Conservation (phyloP, 139 green algal species). For the Eudorina sp. region DNA sequence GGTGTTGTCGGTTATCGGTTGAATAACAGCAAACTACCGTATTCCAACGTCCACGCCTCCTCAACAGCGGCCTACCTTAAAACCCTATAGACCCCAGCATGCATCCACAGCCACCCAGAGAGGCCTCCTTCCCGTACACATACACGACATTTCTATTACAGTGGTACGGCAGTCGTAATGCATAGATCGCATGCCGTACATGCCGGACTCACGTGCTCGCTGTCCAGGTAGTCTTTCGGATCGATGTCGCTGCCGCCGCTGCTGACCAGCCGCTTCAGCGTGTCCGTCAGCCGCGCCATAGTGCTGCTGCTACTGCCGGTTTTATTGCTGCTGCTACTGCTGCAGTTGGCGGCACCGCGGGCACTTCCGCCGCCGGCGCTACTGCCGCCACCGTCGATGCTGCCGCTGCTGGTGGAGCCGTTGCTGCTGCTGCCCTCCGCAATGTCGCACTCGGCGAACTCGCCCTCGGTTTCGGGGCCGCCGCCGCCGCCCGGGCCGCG, state of each 20-base stretch:
- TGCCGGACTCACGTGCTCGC: not conserved
- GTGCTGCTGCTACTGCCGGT: not conserved
- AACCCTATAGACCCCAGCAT: too few relatives aligned
- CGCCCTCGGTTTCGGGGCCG: not conserved
- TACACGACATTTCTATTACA: too few relatives aligned
- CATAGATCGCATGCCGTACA: too few relatives aligned
- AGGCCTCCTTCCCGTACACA: not conserved
- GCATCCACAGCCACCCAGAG: too few relatives aligned
- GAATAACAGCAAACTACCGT: too few relatives aligned
- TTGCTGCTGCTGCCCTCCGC: not conserved
- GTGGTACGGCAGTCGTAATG: too few relatives aligned
- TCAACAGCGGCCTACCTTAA: too few relatives aligned
- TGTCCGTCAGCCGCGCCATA: not conserved
- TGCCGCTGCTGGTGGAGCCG: not conserved
- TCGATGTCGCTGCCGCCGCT: slow-evolving; percentile 9
- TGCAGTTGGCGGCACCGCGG: not conserved
- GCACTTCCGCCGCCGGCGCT: not conserved
- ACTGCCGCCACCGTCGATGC: not conserved
- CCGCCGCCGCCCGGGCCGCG: not conserved
- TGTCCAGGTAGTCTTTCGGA: slow-evolving; percentile 3
- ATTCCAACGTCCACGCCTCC: too few relatives aligned
- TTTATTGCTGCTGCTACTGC: not conserved
- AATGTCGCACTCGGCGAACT: too few relatives aligned
- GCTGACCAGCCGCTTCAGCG: slow-evolving; percentile 15
- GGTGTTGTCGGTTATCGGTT: too few relatives aligned